phyloP scores from a whole-genome alignment of 2,329 filamentous ascomycete species.

The Alternaria arbusti region DNA sequence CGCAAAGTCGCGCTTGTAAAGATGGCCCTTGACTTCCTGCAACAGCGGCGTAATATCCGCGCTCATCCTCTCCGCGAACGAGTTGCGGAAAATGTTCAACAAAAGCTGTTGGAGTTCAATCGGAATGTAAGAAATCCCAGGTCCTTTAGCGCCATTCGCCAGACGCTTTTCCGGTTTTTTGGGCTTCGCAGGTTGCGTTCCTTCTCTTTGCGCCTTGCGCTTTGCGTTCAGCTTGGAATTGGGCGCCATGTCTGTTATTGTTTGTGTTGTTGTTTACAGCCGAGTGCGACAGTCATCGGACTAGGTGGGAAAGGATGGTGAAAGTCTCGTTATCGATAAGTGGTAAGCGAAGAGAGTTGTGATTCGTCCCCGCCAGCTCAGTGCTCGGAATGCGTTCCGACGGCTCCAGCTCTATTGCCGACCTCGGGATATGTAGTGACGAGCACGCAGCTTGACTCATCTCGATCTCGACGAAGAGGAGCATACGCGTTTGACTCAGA shows the following conservation, averaged over 20 bases:
- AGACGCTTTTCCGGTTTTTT: neutral
- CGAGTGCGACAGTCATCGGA: neutral
- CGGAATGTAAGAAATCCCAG: slow-evolving; percentile 46
- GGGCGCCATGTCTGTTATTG: slow-evolving; percentile 11
- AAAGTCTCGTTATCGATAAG: slow-evolving; percentile 18
- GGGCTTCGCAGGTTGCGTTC: slow-evolving; percentile 14
- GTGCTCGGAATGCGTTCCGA: slow-evolving; percentile 19
- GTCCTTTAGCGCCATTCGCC: slow-evolving; percentile 5
- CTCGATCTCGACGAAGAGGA: neutral
- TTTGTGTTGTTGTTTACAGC: neutral
- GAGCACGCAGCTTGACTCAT: neutral
- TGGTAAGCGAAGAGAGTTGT: slow-evolving; percentile 6
- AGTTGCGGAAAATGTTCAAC: slow-evolving; percentile 73
- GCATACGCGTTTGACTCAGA: neutral
- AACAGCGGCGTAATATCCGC: slow-evolving; percentile 64
- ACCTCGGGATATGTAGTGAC: neutral
- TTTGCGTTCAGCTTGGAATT: slow-evolving; percentile 23
- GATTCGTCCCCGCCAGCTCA: neutral
- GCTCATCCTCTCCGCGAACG: slow-evolving; percentile 58
- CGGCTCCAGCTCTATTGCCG: neutral
- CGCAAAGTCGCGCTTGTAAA: slow-evolving; percentile 85
- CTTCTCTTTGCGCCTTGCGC: slow-evolving; percentile 16
- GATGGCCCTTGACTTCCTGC: slow-evolving; percentile 82
- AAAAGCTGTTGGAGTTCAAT: slow-evolving; percentile 70
- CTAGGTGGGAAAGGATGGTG: neutral